Evolutionary conservation across 257 asterid species (phyloP).

Genomic region (Gentiana straminea): DNA sequence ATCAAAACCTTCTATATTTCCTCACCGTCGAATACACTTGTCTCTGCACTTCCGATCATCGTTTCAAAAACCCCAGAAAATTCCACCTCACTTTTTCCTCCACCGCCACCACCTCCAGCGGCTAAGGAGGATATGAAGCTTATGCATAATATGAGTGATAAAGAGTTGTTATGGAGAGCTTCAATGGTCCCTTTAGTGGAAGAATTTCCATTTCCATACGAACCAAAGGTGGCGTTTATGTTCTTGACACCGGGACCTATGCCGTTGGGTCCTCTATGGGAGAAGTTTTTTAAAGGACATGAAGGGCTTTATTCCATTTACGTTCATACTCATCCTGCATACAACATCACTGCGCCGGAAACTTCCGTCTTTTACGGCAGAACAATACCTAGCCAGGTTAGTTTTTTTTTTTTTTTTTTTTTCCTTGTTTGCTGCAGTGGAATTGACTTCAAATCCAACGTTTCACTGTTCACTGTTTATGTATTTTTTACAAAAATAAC

Average conservation of each 20-base stretch:
- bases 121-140: not conserved
- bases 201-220: constrained; percentile 4
- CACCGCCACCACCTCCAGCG: not conserved
- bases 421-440: too few species aligned
- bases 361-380: constrained; percentile 37
- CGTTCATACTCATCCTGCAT: constrained; percentile 52
- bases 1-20: constrained; percentile 25
- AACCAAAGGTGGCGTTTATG: constrained; percentile 52
- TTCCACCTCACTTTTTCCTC: not conserved
- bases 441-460: too few species aligned
- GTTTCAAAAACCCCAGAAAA: not conserved
- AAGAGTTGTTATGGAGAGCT: constrained; percentile 40
- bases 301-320: constrained; percentile 42
- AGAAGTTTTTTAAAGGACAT: constrained; percentile 40
- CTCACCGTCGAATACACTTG: constrained; percentile 2
- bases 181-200: constrained; percentile 12
- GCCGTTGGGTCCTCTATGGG: constrained; percentile 62
- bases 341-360: constrained; percentile 28
- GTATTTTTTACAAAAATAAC: too few species aligned
- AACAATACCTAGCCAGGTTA: constrained; percentile 58
- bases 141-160: constrained; percentile 52
- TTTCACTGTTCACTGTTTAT: too few species aligned
- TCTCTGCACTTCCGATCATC: not conserved
- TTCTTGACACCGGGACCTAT: constrained; percentile 58
- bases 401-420: not conserved